These are phyloP conservation scores for Diophrys appendiculata DNA, from an alignment of 73 alveolate genomes.

Conservation along the genomic window DNA sequence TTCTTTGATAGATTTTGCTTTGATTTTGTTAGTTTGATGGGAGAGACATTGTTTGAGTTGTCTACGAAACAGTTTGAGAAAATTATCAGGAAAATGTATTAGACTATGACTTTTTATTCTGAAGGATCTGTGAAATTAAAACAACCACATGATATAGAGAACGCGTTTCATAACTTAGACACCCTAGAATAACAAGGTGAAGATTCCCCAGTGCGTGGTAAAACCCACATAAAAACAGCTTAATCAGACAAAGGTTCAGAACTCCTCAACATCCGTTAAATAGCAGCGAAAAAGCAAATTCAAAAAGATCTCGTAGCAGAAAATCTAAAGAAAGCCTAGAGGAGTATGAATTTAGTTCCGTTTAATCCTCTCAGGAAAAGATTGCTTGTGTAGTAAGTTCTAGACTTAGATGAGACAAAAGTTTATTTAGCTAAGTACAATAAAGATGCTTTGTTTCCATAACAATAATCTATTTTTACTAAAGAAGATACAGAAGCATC, in stretches of 20 bases:
- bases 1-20: conserved; percentile 5
- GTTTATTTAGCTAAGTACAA: too few species aligned
- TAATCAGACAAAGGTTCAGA: not conserved
- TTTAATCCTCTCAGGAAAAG: not conserved
- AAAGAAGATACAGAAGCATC: too few species aligned
- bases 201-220: too few species aligned
- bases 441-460: too few species aligned
- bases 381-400: too few species aligned
- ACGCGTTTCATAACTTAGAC: not conserved
- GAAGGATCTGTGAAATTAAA: not conserved
- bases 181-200: not conserved
- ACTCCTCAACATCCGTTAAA: conserved; percentile 1
- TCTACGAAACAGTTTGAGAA: not conserved
- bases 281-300: conserved; percentile 7
- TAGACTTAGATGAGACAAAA: too few species aligned
- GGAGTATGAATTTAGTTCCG: not conserved
- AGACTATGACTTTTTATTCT: conserved; percentile 1
- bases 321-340: not conserved
- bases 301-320: not conserved
- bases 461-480: too few species aligned
- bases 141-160: not conserved
- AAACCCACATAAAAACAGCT: too few species aligned
- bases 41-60: not conserved
- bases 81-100: not conserved
- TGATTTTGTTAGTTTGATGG: conserved; percentile 4